These are phyloP conservation scores for Clarkia xantiana DNA, from an alignment of 345 rosid genomes.

Conservation along the genomic window DNA sequence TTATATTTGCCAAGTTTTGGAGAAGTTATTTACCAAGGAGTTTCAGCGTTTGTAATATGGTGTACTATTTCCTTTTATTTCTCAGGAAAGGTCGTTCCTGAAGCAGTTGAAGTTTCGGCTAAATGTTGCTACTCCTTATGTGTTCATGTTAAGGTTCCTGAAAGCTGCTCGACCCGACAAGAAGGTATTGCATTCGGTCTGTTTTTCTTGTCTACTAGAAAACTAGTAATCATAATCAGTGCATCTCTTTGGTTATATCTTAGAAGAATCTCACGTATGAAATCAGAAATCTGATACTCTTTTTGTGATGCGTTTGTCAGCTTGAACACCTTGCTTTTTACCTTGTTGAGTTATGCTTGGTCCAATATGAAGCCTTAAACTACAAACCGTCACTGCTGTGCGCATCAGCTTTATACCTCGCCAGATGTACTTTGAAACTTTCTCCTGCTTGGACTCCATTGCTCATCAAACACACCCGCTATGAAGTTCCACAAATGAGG, in stretches of 20 bases:
- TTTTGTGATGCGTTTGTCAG: conserved; percentile 20
- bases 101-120: conserved; percentile 70
- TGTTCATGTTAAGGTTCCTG: conserved; percentile 86
- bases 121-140: conserved; percentile 75
- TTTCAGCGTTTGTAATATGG: neutral
- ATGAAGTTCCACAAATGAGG: conserved; percentile 58
- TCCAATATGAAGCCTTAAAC: conserved; percentile 63
- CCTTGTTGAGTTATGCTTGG: conserved; percentile 71
- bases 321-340: conserved; percentile 76
- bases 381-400: conserved; percentile 75
- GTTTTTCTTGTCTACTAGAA: neutral
- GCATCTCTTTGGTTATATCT: too few relatives aligned
- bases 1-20: too few relatives aligned
- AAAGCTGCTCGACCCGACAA: conserved; percentile 80
- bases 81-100: conserved; percentile 71
- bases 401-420: conserved; percentile 77
- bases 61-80: conserved; percentile 14
- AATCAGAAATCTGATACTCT: conserved; percentile 3
- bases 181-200: conserved; percentile 26
- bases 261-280: neutral
- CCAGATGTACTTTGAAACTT: conserved; percentile 53
- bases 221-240: too few relatives aligned
- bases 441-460: conserved; percentile 69
- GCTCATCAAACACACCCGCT: conserved; percentile 47
- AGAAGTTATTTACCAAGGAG: too few relatives aligned